Evolutionary conservation across 2,329 filamentous ascomycete genomes (phyloP).

Genomic region (Eurotiales sp.): DNA sequence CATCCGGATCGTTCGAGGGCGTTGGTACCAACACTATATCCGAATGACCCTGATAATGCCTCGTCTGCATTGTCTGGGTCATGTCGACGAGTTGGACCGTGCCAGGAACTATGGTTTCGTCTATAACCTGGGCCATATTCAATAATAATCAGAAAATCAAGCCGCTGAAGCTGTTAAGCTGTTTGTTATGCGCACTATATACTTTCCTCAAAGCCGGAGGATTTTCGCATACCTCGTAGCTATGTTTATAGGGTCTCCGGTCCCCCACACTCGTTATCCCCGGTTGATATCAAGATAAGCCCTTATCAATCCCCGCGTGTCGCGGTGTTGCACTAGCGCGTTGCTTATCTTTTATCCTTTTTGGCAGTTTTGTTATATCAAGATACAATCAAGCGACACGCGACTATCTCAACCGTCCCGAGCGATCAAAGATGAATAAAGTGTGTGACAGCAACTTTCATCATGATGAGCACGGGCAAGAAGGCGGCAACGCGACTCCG

Average conservation of each 20-base stretch:
- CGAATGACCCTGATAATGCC: constrained; percentile 27
- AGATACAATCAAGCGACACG: background rate
- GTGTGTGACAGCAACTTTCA: background rate
- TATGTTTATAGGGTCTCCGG: too few relatives aligned
- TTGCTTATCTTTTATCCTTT: background rate
- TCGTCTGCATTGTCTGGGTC: constrained; percentile 29
- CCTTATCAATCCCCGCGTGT: background rate
- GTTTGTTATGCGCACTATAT: background rate
- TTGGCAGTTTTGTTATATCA: background rate
- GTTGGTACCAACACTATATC: constrained; percentile 42
- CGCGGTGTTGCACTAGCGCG: background rate
- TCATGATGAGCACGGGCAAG: background rate
- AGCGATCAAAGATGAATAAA: background rate
- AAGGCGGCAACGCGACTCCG: background rate
- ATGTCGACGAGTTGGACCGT: constrained; percentile 44
- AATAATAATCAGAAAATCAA: background rate
- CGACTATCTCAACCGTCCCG: background rate
- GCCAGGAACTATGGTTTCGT: constrained; percentile 29
- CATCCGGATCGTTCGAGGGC: constrained; percentile 44
- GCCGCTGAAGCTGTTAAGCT: background rate
- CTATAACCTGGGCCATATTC: background rate
- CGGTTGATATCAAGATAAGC: background rate
- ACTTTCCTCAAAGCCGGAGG: too few relatives aligned
- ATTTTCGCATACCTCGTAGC: background rate
- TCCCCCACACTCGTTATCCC: too few relatives aligned